Conservation (phyloP, 2,329 filamentous ascomycete species). For the Fusarium sp. region DNA sequence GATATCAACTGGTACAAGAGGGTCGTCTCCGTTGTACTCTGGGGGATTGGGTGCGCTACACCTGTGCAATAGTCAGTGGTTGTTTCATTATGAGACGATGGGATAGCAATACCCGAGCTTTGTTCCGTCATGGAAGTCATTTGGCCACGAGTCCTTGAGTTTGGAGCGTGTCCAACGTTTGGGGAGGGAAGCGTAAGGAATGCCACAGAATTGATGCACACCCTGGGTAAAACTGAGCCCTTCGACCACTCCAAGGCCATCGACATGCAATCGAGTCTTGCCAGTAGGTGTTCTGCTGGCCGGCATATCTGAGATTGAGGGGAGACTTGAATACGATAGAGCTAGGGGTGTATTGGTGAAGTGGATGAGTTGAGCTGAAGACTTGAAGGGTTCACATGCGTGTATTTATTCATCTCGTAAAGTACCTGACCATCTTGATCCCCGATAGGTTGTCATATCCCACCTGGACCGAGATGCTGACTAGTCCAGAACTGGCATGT, state of each 20-base stretch:
- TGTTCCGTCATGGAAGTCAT: conserved; percentile 22
- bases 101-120: conserved; percentile 14
- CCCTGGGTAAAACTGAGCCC: conserved; percentile 15
- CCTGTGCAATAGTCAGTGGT: not conserved
- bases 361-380: not conserved
- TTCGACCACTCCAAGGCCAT: not conserved
- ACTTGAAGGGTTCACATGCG: not conserved
- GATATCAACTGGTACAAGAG: not conserved
- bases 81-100: not conserved
- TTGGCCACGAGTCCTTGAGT: conserved; percentile 9
- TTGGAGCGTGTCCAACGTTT: conserved; percentile 31
- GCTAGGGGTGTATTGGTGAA: not conserved
- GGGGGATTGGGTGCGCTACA: conserved; percentile 27
- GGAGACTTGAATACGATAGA: no score
- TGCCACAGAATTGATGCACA: conserved; percentile 26
- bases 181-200: conserved; percentile 21
- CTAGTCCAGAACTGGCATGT: not conserved
- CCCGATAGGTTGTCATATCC: not conserved
- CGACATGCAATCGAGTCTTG: not conserved
- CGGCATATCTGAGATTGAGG: not conserved
- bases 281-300: not conserved
- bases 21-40: conserved; percentile 14
- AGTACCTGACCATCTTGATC: not conserved
- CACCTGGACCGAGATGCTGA: not conserved
- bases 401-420: not conserved